These are phyloP conservation scores for Articulospora tetracladia DNA, from an alignment of 495 filamentous ascomycete species.

Conservation along the genomic window DNA sequence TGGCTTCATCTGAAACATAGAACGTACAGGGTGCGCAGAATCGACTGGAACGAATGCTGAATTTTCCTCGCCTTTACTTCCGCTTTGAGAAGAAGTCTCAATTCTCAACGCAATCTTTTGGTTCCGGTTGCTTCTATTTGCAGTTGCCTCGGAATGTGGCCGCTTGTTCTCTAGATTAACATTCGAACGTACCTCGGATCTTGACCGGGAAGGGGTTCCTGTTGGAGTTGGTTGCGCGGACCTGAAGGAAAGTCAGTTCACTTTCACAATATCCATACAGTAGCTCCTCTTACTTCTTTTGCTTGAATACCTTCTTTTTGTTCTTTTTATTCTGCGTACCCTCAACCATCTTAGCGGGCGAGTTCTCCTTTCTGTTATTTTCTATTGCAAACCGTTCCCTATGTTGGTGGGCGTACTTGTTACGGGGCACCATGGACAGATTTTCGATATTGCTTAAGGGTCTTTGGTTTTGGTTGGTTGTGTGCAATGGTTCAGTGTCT, in stretches of 20 bases:
- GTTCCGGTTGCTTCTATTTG: too few species aligned
- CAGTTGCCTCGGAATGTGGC: background rate
- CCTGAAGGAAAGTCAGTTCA: background rate
- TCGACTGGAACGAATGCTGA: background rate
- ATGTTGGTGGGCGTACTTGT: background rate
- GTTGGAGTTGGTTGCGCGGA: background rate
- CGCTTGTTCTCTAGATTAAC: background rate
- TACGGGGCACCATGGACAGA: background rate
- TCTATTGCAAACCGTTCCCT: background rate
- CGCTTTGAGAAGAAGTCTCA: background rate
- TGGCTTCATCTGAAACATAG: background rate
- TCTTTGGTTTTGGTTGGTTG: too few species aligned
- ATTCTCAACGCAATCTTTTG: background rate
- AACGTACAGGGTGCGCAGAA: too few species aligned
- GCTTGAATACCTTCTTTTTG: too few species aligned
- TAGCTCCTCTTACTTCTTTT: background rate
- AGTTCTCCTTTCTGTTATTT: background rate
- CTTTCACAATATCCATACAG: background rate
- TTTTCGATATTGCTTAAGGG: slow-evolving; percentile 3
- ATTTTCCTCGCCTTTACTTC: background rate
- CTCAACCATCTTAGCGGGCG: background rate
- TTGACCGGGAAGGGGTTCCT: background rate
- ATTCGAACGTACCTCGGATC: background rate
- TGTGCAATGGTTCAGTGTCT: background rate
- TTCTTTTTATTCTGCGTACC: background rate